Evolutionary conservation across 2,329 filamentous ascomycete species (phyloP), one percentile per base, ranked within the genome.

Genomic region (Spiromastix sp.): DNA sequence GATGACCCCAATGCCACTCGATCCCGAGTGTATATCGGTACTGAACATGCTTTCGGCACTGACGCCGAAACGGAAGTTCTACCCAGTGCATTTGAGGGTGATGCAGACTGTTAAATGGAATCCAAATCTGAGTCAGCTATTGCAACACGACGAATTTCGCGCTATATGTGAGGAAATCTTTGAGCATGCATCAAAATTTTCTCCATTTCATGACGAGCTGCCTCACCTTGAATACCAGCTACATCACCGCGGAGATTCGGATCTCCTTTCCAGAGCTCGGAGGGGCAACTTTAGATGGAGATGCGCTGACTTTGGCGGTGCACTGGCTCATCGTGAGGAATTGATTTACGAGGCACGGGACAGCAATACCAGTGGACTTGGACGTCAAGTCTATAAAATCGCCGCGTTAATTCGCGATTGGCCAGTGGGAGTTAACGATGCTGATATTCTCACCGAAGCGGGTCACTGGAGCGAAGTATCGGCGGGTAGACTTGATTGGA

Each of bases 81-180:
- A 57, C 40, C 54, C 52, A 7, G 16, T 12, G 10, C 35, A 50
- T 30, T 21, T 43, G 13, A 31, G 37, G 26, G 32, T 32, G 9
- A 48, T 52, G 44, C 50, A 55, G 35, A 38, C 30, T 11, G 39
- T 50, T 8, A 28, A 15, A 4, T 54, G 51, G 50, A 40, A 51
- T 13, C 28, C 24, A 9, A 24, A 37, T 6, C 37, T 52, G 2
- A 36, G 41, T 7, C 13, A 40, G 12, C 17, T 46, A 4, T 22
- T 41, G 11, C 49, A 55, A 22, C 41, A 49, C 35, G 40, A 42
- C 22, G 40, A 39, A 12, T 51, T 47, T 30, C 24, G 22, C 17
- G n/a, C 30, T 10, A 16, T 45, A n/a, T 42, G 35, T n/a, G 24
- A 39, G 17, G 31, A 20, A 28, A 48, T 50, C 18, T 19, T 41